Evolutionary conservation across 805 yeast genomes (phyloP).

Genomic region (Candida vartiovaarae): DNA sequence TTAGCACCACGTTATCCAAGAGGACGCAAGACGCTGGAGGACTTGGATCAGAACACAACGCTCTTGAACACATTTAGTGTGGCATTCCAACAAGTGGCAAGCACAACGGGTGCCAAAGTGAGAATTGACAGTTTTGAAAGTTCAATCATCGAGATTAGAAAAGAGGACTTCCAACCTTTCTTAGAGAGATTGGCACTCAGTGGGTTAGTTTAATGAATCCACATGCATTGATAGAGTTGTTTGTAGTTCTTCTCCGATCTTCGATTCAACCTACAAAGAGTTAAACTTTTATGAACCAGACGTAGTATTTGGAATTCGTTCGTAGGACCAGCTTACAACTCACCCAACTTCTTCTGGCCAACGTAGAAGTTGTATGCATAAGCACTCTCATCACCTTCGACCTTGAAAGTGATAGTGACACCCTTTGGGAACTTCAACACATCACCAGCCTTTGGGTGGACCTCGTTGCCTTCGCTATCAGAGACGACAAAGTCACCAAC

Average conservation of each 20-base stretch:
- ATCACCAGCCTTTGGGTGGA: constrained; percentile 56
- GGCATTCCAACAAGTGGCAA: constrained; percentile 86
- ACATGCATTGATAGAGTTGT: no score
- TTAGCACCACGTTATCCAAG: constrained; percentile 75
- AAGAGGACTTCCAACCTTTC: constrained; percentile 83
- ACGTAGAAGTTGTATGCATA: constrained; percentile 28
- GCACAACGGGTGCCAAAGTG: constrained; percentile 77
- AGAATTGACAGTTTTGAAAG: constrained; percentile 93
- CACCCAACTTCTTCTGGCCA: constrained; percentile 15
- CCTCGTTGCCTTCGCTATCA: constrained; percentile 58
- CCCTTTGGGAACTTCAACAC: constrained; percentile 63
- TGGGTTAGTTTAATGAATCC: constrained; percentile 38
- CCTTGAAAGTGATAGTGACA: constrained; percentile 56
- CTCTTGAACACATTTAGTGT: constrained; percentile 77
- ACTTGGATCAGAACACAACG: constrained; percentile 33
- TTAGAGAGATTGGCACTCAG: constrained; percentile 75
- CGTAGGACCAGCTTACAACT: not conserved
- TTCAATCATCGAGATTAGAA: constrained; percentile 81
- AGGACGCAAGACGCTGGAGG: constrained; percentile 29
- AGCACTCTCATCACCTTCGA: constrained; percentile 56
- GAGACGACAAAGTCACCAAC: constrained; percentile 50
- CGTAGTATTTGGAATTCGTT: no score
- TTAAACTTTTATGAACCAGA: no score
- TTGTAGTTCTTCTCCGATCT: no score
- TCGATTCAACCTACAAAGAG: not conserved